These are phyloP conservation scores for Dictyostelium discoideum DNA, from an alignment of 78 protist genomes.

Conservation along the genomic window dicty_2.7 NC_007088.5:1995001-1995500, in stretches of 20 bases:
- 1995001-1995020: slow-evolving; percentile 49
- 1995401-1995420: slow-evolving; percentile 15
- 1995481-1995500: slow-evolving; percentile 51
- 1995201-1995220: slow-evolving; percentile 91
- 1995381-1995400: slow-evolving; percentile 1
- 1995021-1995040: neutral
- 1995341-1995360: neutral
- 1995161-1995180: slow-evolving; percentile 80
- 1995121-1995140: neutral
- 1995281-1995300: slow-evolving; percentile 33
- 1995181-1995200: slow-evolving; percentile 90
- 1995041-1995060: neutral
- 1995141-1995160: slow-evolving; percentile 49
- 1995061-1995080: neutral
- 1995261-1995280: slow-evolving; percentile 69
- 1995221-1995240: slow-evolving; percentile 28
- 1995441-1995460: slow-evolving; percentile 83
- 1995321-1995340: slow-evolving; percentile 1
- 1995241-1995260: neutral
- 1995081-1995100: neutral
- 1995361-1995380: neutral
- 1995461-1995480: slow-evolving; percentile 80
- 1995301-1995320: slow-evolving; percentile 81
- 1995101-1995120: neutral
- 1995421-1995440: slow-evolving; percentile 60